Evolutionary conservation across 257 asterid genomes (phyloP), one percentile per base, ranked within the genome.

Genomic region (Przewalskia tangutica): DNA sequence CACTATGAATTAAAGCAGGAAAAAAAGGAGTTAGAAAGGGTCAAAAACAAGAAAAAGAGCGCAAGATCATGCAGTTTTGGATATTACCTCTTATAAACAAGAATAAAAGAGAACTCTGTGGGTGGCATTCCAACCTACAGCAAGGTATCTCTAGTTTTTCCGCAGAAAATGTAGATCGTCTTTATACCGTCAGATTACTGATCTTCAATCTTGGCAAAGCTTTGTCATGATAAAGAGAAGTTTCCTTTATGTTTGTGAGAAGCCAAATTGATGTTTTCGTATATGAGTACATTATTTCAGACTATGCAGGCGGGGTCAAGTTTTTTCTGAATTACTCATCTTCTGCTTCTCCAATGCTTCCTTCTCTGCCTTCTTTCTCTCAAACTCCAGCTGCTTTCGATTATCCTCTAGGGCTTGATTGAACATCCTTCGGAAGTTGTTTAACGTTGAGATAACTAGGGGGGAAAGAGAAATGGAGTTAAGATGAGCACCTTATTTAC

Each of bases 351-450:
- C 97, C 18, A 86, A 65, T 58, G 92, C 95, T 91, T 93, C 97
- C 86, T 93, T 95, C 89, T 92, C 98, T 64, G 97, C 97, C 89
- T 95, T 95, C 95, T 90, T 95, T 81, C 79, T 91, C 85, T 95
- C 98, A 3, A 84, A 81, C 86, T 93, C 98, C 81, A 90, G 77
- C 89, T 91, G 97, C 92, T 95, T 95, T 89, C 94, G 91, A 86
- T 93, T 95, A 77, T 95, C 98, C 80, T 91, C 95, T 2, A 91
- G 91, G 70, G 97, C 86, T 90, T 86, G 84, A 90, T 93, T 92
- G 90, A 95, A 93, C 98, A 92, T 90, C 86, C 88, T 89, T 89
- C 91, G 94, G 78, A 95, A 95, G 89, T 95, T 95, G 38, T 86
- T 84, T 76, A 95, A 83, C n/a, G 97, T 93, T 14, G 97, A 88